Evolutionary conservation across 805 yeast species (phyloP).

Genomic region (Cyberlindnera nakhonratchasimensis): DNA sequence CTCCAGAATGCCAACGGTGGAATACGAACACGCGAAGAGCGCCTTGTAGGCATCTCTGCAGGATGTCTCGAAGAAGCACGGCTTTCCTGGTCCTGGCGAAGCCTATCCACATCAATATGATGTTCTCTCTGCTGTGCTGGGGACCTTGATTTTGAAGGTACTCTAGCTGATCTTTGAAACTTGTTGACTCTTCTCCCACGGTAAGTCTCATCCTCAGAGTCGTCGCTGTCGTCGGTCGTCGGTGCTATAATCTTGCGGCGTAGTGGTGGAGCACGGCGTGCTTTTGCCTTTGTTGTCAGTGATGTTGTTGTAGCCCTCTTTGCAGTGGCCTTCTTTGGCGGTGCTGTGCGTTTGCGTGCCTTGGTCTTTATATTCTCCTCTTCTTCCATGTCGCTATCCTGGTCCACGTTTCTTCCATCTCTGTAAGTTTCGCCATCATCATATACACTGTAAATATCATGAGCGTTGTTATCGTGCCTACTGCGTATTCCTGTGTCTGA

Average conservation of each 20-base stretch:
- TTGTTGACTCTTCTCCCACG: slow-evolving; percentile 12
- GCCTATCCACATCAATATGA: slow-evolving; percentile 19
- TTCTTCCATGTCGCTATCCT: slow-evolving; percentile 9
- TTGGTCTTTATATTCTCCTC: not conserved
- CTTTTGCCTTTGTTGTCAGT: slow-evolving; percentile 1
- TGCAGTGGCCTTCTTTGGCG: slow-evolving; percentile 6
- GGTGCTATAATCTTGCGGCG: slow-evolving; percentile 3
- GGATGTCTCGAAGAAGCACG: slow-evolving; percentile 13
- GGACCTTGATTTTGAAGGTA: not conserved
- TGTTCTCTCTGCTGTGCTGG: slow-evolving; percentile 9
- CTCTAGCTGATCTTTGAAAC: slow-evolving; percentile 9
- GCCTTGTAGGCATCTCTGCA: slow-evolving; percentile 40
- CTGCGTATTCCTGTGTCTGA: not conserved
- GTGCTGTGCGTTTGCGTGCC: slow-evolving; percentile 1
- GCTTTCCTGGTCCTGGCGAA: slow-evolving; percentile 19
- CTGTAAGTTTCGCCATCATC: slow-evolving; percentile 4
- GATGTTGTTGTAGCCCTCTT: slow-evolving; percentile 4
- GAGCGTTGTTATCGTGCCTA: not conserved
- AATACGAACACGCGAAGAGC: slow-evolving; percentile 62
- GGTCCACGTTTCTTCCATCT: slow-evolving; percentile 10
- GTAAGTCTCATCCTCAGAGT: slow-evolving; percentile 3
- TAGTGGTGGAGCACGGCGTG: slow-evolving; percentile 5
- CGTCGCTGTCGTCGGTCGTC: slow-evolving; percentile 7
- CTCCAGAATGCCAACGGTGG: slow-evolving; percentile 83
- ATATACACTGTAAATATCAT: too few relatives aligned